These are phyloP conservation scores for Neurospora tetrasperma DNA, from an alignment of 495 filamentous ascomycete species.

Conservation along the genomic window DNA sequence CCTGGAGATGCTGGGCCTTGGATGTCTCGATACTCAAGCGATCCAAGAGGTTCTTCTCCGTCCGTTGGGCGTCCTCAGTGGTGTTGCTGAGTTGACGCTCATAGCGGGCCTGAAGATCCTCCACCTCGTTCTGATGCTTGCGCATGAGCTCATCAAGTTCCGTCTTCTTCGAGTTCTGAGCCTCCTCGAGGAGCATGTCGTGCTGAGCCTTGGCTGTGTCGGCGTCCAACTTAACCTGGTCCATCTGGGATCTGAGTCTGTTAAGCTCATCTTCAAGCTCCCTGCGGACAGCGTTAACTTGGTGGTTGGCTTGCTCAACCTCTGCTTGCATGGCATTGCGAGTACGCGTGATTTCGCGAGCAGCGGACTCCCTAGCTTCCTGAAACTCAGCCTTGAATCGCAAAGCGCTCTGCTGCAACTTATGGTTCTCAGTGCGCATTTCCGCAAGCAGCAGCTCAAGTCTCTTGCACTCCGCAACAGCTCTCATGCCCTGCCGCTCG, in stretches of 20 bases:
- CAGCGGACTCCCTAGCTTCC: slow-evolving; percentile 66
- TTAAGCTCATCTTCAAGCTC: slow-evolving; percentile 65
- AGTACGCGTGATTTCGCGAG: slow-evolving; percentile 66
- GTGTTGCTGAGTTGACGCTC: slow-evolving; percentile 61
- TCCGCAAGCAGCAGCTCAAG: slow-evolving; percentile 55
- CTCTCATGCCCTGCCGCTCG: slow-evolving; percentile 56
- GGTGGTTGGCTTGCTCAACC: slow-evolving; percentile 66
- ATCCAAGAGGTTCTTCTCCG: slow-evolving; percentile 57
- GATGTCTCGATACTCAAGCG: slow-evolving; percentile 66
- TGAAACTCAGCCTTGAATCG: slow-evolving; percentile 75
- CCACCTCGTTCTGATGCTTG: slow-evolving; percentile 64
- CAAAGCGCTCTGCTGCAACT: slow-evolving; percentile 51
- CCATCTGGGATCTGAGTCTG: slow-evolving; percentile 57
- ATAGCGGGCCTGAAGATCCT: slow-evolving; percentile 56
- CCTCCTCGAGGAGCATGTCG: slow-evolving; percentile 70
- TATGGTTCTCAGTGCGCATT: slow-evolving; percentile 57
- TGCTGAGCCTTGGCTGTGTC: slow-evolving; percentile 63
- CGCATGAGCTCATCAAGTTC: slow-evolving; percentile 57
- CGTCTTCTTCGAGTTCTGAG: slow-evolving; percentile 48
- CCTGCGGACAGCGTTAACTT: slow-evolving; percentile 68
- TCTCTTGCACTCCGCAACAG: slow-evolving; percentile 45
- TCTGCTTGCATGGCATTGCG: slow-evolving; percentile 70
- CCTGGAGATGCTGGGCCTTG: slow-evolving; percentile 69
- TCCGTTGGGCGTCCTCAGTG: slow-evolving; percentile 59
- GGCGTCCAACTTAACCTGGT: slow-evolving; percentile 60